phyloP scores from a whole-genome alignment of 2,329 filamentous ascomycete species.

The Dactylonectria estremocensis region DNA sequence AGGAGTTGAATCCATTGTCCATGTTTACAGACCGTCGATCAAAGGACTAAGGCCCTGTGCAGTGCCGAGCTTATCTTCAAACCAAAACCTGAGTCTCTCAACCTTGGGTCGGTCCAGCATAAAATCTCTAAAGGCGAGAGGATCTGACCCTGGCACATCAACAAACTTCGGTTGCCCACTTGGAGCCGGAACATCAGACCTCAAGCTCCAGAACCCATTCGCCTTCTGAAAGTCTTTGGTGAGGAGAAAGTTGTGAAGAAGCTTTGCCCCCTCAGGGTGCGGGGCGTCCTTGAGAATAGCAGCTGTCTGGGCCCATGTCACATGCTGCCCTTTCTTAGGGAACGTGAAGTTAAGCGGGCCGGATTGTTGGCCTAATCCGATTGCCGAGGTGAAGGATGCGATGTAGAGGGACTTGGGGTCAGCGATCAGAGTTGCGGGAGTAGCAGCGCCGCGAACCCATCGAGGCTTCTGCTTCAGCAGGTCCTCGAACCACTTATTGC shows the following conservation, averaged over 20 bases:
- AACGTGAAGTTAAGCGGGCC: too few relatives aligned
- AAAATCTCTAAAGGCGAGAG: slow-evolving; percentile 21
- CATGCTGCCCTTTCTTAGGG: too few relatives aligned
- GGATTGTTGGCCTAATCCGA: too few relatives aligned
- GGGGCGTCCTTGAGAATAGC: slow-evolving; percentile 30
- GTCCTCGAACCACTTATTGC: too few relatives aligned
- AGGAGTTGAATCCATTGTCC: too few relatives aligned
- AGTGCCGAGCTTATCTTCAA: slow-evolving; percentile 28
- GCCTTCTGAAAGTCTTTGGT: slow-evolving; percentile 19
- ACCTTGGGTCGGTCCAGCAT: slow-evolving; percentile 23
- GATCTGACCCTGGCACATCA: slow-evolving; percentile 31
- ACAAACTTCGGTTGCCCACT: slow-evolving; percentile 13
- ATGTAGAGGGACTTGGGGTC: too few relatives aligned
- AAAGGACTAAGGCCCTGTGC: slow-evolving; percentile 21
- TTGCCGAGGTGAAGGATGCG: too few relatives aligned
- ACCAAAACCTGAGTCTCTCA: slow-evolving; percentile 33
- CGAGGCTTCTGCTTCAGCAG: too few relatives aligned
- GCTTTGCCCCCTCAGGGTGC: slow-evolving; percentile 34
- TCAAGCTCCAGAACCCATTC: slow-evolving; percentile 26
- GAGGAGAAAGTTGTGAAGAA: slow-evolving; percentile 31
- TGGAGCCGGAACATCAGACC: slow-evolving; percentile 15
- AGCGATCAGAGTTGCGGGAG: too few relatives aligned
- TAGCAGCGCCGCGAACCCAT: too few relatives aligned
- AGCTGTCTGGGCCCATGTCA: too few relatives aligned
- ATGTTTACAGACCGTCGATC: not conserved